Evolutionary conservation across 164 flowering plant species (phyloP).

Genomic region (Malania oleifera): DNA sequence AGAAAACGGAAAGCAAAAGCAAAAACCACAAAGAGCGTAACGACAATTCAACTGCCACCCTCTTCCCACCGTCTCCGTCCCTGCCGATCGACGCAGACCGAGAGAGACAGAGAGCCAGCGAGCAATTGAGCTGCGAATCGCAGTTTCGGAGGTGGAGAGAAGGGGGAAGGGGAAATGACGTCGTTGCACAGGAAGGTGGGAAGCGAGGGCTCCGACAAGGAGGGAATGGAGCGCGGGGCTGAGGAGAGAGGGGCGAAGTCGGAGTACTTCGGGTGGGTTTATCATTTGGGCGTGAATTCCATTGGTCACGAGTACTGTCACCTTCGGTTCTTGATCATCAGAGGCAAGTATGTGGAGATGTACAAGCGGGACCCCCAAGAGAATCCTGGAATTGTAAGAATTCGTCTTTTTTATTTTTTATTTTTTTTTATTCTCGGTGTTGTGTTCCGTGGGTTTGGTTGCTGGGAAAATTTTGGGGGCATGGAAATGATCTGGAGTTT

Average conservation of each 20-base stretch:
- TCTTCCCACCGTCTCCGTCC: no score
- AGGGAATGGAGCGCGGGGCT: constrained; percentile 6
- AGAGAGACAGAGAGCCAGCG: background rate
- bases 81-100: no score
- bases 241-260: constrained; percentile 15
- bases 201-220: constrained; percentile 8
- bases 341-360: constrained; percentile 74
- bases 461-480: no score
- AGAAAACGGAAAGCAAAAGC: no score
- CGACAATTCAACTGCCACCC: no score
- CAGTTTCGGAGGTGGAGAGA: background rate
- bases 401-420: background rate
- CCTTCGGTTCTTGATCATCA: constrained; percentile 57
- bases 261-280: constrained; percentile 83
- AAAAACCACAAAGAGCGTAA: no score
- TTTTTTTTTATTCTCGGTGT: background rate
- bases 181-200: constrained; percentile 1
- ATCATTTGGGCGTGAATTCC: constrained; percentile 69
- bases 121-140: background rate
- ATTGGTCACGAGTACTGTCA: constrained; percentile 86
- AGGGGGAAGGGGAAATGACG: background rate
- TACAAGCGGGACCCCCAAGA: constrained; percentile 84
- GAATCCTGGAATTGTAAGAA: constrained; percentile 63
- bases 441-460: background rate
- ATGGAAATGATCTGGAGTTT: no score